phyloP scores from a whole-genome alignment of 208 protist species.

The Crithidia acanthocephali region DNA sequence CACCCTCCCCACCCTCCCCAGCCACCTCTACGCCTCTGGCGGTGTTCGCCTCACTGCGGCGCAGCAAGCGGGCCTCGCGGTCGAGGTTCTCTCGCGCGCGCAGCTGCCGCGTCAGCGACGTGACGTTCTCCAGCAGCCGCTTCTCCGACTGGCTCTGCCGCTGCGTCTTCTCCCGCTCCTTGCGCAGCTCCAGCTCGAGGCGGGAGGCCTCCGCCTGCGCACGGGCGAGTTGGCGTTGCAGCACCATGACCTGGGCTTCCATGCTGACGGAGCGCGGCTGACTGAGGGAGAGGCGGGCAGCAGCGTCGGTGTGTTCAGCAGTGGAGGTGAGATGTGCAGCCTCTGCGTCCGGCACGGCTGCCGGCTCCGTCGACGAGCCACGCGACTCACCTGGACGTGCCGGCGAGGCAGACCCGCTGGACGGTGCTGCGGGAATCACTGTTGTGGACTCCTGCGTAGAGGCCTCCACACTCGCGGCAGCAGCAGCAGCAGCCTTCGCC shows the following conservation, averaged over 20 bases:
- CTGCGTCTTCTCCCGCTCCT: slow-evolving; percentile 40
- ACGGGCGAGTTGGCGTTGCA: slow-evolving; percentile 16
- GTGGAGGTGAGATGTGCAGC: not conserved
- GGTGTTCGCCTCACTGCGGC: slow-evolving; percentile 25
- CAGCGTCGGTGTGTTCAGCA: not conserved
- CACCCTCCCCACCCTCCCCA: slow-evolving; percentile 11
- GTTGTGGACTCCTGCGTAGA: no score
- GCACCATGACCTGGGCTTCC: slow-evolving; percentile 13
- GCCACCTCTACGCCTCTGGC: slow-evolving; percentile 8
- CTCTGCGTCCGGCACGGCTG: not conserved
- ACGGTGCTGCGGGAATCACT: not conserved
- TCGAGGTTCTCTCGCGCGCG: slow-evolving; percentile 43
- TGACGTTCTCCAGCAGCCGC: slow-evolving; percentile 53
- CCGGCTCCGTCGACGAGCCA: not conserved
- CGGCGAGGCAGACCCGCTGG: slow-evolving; percentile 7
- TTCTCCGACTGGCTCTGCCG: slow-evolving; percentile 42
- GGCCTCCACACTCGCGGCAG: no score
- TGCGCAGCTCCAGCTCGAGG: slow-evolving; percentile 36
- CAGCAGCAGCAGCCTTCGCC: not conserved
- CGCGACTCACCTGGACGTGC: not conserved
- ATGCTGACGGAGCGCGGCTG: slow-evolving; percentile 10
- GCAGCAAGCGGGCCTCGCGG: slow-evolving; percentile 33
- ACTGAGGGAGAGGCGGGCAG: slow-evolving; percentile 3
- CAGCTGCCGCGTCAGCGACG: slow-evolving; percentile 44
- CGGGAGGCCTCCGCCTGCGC: slow-evolving; percentile 26